A percentile compares a stretch with the other conserved stretches of the same genome.
Conservation (phyloP, 139 green algal genomes). For the Coelastrella sp. region DNA sequence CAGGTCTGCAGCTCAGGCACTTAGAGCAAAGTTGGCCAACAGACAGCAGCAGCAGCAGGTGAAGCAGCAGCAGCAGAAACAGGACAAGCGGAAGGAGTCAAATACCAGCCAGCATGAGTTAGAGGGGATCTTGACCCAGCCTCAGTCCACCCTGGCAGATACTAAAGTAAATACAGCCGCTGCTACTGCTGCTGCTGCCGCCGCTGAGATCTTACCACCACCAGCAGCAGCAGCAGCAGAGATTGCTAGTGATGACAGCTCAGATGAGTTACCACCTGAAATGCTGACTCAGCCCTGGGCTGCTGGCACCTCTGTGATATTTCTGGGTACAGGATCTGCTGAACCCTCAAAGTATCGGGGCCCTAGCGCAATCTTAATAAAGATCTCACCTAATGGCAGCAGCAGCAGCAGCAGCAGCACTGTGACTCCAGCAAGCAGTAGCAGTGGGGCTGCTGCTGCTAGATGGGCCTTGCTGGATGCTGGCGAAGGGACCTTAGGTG, state of each 20-base stretch:
- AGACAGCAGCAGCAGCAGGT: background rate
- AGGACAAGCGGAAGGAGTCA: background rate
- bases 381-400: background rate
- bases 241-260: background rate
- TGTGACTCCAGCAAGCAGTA: background rate
- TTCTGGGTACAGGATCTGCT: conserved; percentile 86
- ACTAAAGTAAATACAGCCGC: background rate
- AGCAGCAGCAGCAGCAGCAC: background rate
- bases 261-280: conserved; percentile 26
- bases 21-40: background rate
- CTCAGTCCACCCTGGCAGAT: no score
- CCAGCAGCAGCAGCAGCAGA: conserved; percentile 36
- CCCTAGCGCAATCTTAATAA: conserved; percentile 70
- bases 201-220: background rate
- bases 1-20: conserved; percentile 17
- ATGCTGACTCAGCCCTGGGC: conserved; percentile 42
- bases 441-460: background rate
- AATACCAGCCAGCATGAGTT: no score
- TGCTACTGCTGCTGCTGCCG: background rate
- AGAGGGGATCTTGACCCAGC: no score
- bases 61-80: background rate
- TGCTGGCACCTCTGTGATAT: conserved; percentile 61
- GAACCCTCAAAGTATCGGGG: conserved; percentile 88
- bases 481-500: conserved; percentile 78
- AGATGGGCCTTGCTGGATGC: conserved; percentile 80